Percentiles rank a stretch among this genome's conserved stretches.
phyloP scores from a whole-genome alignment of 441 rosid genomes.

The Kokia cookei region DNA sequence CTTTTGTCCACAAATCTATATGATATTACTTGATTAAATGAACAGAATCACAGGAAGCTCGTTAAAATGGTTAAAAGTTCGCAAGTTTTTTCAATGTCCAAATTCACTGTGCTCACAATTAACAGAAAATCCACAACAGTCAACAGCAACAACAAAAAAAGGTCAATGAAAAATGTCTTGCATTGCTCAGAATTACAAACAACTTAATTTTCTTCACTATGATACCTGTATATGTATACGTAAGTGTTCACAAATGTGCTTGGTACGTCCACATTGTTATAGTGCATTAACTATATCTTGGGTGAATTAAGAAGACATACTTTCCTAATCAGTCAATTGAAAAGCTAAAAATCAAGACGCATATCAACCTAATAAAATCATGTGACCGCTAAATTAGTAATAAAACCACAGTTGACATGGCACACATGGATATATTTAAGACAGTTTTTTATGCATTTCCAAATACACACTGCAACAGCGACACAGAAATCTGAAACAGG shows the following conservation, averaged over 20 bases:
- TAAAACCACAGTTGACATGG: not conserved
- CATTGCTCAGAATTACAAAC: not conserved
- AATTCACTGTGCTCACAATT: not conserved
- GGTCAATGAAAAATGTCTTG: not conserved
- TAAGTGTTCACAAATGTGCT: not conserved
- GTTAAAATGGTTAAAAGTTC: not conserved
- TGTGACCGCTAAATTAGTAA: not conserved
- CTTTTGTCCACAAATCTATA: not conserved
- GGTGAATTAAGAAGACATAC: not conserved
- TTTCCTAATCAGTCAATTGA: not conserved
- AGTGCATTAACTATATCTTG: not conserved
- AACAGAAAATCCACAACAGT: not conserved
- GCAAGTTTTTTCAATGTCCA: not conserved
- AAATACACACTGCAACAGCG: not conserved
- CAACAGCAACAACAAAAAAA: not conserved
- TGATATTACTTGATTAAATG: not conserved
- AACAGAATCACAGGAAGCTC: not conserved
- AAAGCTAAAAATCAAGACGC: not conserved
- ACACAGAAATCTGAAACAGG: not conserved
- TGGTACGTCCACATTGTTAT: not conserved
- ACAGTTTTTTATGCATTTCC: not conserved
- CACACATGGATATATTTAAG: not conserved
- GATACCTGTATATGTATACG: not conserved
- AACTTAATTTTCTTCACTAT: not conserved
- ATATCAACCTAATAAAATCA: conserved; percentile 1